A percentile compares a stretch with the other conserved stretches of the same genome.
Evolutionary conservation across 352 stramenopile species (phyloP).

Genomic region (Globisporangium acanthophoron): DNA sequence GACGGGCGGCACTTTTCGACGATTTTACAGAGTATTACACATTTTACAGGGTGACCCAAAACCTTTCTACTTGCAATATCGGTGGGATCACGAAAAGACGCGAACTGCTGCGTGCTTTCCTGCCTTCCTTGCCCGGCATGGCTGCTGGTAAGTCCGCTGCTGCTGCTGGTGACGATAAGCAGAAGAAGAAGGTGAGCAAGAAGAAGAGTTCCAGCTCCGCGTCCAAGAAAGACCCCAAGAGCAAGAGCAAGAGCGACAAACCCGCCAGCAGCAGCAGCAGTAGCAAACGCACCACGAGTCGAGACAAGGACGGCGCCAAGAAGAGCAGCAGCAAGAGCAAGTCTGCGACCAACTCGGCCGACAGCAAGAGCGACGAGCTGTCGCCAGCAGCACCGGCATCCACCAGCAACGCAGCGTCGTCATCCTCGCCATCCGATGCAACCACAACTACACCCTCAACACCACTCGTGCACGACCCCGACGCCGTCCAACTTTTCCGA

Average conservation of each 20-base stretch:
- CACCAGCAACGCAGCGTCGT: no score
- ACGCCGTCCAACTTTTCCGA: constrained; percentile 79
- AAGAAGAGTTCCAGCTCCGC: not conserved
- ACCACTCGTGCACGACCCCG: constrained; percentile 27
- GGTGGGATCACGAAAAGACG: no score
- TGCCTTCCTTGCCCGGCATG: no score
- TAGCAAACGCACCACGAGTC: not conserved
- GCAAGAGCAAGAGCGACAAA: not conserved
- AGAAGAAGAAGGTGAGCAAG: not conserved
- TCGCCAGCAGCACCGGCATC: not conserved
- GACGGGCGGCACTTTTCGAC: no score
- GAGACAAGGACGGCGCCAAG: not conserved
- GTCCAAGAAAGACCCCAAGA: not conserved
- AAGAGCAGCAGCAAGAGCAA: not conserved
- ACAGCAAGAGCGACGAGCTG: not conserved
- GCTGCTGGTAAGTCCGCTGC: no score
- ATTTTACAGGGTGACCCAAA: no score
- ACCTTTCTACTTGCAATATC: no score
- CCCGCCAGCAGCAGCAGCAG: not conserved
- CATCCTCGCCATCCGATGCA: no score
- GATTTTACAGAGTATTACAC: no score
- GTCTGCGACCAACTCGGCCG: not conserved
- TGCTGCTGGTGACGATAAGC: not conserved
- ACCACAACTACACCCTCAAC: constrained; percentile 9
- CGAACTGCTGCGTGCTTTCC: no score